A percentile compares a stretch with the other conserved stretches of the same genome.
These are phyloP conservation scores for Morella rubra DNA, from an alignment of 306 rosid genomes.

Conservation along the genomic window DNA sequence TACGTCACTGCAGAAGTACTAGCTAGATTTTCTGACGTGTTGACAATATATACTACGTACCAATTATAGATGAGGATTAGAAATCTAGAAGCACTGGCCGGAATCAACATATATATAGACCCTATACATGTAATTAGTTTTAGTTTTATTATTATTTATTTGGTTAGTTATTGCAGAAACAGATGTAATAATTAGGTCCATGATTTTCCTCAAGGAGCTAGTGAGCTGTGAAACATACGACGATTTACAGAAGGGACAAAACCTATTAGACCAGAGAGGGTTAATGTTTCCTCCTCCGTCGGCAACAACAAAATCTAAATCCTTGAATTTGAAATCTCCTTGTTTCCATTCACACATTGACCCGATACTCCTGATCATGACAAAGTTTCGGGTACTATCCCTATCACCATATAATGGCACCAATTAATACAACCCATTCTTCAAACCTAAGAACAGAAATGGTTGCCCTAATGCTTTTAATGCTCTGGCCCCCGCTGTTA, in stretches of 20 bases:
- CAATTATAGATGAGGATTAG: too few relatives aligned
- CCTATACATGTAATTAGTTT: too few relatives aligned
- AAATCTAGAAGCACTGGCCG: too few relatives aligned
- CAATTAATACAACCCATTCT: constrained; percentile 21
- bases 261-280: constrained; percentile 44
- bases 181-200: constrained; percentile 12
- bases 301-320: constrained; percentile 68
- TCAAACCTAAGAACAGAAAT: constrained; percentile 10
- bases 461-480: constrained; percentile 10
- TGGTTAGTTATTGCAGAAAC: background rate
- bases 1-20: too few relatives aligned
- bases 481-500: constrained; percentile 29
- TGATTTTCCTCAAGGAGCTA: background rate
- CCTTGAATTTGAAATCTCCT: constrained; percentile 57
- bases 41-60: too few relatives aligned
- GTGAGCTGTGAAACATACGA: constrained; percentile 52
- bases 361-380: constrained; percentile 15
- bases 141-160: background rate
- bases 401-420: constrained; percentile 23
- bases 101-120: too few relatives aligned
- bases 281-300: constrained; percentile 38
- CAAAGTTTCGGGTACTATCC: constrained; percentile 38
- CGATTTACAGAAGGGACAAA: constrained; percentile 35
- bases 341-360: constrained; percentile 28
- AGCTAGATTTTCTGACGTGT: too few relatives aligned